Evolutionary conservation across 2,329 filamentous ascomycete species (phyloP), one percentile per base, ranked within the genome.

Genomic region (Fusarium nanum): DNA sequence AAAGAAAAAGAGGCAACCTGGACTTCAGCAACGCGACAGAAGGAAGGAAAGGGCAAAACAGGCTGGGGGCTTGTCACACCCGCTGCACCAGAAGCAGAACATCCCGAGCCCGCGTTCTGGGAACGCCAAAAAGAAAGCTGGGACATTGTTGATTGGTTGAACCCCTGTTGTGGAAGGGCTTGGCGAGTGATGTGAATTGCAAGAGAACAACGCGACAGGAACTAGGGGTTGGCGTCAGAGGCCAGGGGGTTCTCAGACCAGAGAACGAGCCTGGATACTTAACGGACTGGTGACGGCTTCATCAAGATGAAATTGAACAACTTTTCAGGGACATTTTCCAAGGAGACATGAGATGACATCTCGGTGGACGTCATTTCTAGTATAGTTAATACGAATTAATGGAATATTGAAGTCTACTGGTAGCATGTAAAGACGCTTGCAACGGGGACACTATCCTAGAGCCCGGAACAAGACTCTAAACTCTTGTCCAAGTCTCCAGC

Each of bases 61-160:
- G 59, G 68, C 60, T 64, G 72, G 34, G 67, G 69, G 63, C 48
- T 52, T 61, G 72, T 71, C 59, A 64, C 64, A 68, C 48, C 60
- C 59, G 49, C 34, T 68, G 48, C 64, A 37, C 34, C 34, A 72
- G 70, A 75, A 75, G 73, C 73, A 75, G 73, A 68, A 75, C 73
- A 75, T 75, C 69, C 73, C 71, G 75, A 76, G 70, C 68, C 76
- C 67, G 62, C 60, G 75, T 76, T 59, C 68, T 75, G 72, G 76
- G 72, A 71, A 75, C 68, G 66, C 72, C 70, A 74, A 68, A 53
- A 71, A 69, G 50, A 63, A 64, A 64, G 64, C 71, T 68, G 76
- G 74, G 76, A 77, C 75, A 48, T 30, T 25, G 50, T 5, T 77
- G 69, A 78, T 78, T 78, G 76, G 76, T 34, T 18, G 8, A 18